Conservation (phyloP, 495 filamentous ascomycete genomes). For the Niebla homalea region DNA sequence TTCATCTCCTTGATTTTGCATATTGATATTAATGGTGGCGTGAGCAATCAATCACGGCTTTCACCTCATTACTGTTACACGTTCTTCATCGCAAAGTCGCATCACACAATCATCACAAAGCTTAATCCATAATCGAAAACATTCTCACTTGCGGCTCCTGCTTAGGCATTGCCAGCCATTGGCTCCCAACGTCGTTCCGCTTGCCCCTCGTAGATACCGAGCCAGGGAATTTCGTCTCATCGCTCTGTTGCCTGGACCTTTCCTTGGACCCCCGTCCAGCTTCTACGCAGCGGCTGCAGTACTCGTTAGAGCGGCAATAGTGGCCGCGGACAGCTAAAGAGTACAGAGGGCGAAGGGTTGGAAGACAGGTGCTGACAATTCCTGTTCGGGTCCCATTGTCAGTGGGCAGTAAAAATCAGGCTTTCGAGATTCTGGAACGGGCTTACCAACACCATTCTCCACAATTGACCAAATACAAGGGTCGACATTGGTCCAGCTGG, state of each 20-base stretch:
- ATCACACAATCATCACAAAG: too few relatives aligned
- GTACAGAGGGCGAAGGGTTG: slow-evolving; percentile 3
- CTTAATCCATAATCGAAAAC: too few relatives aligned
- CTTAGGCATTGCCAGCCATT: too few relatives aligned
- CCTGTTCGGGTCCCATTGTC: neutral
- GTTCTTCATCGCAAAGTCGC: too few relatives aligned
- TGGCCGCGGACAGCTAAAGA: neutral
- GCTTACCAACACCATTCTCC: slow-evolving; percentile 2
- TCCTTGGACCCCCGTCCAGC: neutral
- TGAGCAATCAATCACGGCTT: too few relatives aligned
- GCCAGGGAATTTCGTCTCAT: neutral
- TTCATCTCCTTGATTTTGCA: too few relatives aligned
- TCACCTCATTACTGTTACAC: too few relatives aligned
- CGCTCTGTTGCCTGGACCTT: neutral
- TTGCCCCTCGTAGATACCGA: too few relatives aligned
- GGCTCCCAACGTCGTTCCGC: too few relatives aligned
- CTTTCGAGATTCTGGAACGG: neutral
- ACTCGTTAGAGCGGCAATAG: slow-evolving; percentile 1
- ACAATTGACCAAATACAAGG: slow-evolving; percentile 5
- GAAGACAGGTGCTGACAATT: slow-evolving; percentile 6
- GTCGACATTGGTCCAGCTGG: slow-evolving; percentile 5
- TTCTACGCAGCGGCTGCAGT: neutral
- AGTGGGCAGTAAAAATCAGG: neutral
- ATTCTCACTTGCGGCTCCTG: too few relatives aligned
- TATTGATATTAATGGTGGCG: too few relatives aligned